phyloP scores from a whole-genome alignment of 2,329 filamentous ascomycete genomes.

The Trichophyton schoenleinii region DNA sequence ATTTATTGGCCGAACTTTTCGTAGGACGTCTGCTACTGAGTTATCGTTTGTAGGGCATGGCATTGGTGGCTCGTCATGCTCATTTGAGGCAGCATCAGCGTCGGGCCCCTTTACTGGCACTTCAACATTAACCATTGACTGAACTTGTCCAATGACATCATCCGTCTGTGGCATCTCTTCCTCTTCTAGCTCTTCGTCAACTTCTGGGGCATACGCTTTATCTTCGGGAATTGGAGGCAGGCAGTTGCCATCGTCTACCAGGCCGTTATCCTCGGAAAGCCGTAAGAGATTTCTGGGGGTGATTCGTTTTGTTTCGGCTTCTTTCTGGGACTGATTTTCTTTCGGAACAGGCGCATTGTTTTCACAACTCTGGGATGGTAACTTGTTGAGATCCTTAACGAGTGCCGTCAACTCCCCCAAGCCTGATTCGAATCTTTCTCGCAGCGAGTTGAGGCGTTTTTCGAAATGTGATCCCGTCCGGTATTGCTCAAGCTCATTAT shows the following conservation, averaged over 20 bases:
- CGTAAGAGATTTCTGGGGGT: background rate
- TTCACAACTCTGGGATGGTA: slow-evolving; percentile 21
- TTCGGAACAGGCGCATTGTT: background rate
- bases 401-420: slow-evolving; percentile 43
- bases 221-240: slow-evolving; percentile 49
- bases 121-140: background rate
- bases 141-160: background rate
- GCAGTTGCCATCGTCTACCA: slow-evolving; percentile 22
- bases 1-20: slow-evolving; percentile 17
- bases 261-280: background rate
- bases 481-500: slow-evolving; percentile 41
- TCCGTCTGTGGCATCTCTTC: background rate
- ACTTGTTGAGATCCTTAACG: slow-evolving; percentile 41
- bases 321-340: background rate
- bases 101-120: background rate
- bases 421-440: slow-evolving; percentile 43
- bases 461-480: slow-evolving; percentile 33
- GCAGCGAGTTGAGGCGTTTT: slow-evolving; percentile 41
- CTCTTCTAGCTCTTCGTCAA: background rate
- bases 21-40: background rate
- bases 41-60: background rate
- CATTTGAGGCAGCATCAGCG: background rate
- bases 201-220: slow-evolving; percentile 42
- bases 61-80: background rate
- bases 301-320: background rate